phyloP scores from a whole-genome alignment of 2,329 filamentous ascomycete species.

The Colletotrichum somersetense region DNA sequence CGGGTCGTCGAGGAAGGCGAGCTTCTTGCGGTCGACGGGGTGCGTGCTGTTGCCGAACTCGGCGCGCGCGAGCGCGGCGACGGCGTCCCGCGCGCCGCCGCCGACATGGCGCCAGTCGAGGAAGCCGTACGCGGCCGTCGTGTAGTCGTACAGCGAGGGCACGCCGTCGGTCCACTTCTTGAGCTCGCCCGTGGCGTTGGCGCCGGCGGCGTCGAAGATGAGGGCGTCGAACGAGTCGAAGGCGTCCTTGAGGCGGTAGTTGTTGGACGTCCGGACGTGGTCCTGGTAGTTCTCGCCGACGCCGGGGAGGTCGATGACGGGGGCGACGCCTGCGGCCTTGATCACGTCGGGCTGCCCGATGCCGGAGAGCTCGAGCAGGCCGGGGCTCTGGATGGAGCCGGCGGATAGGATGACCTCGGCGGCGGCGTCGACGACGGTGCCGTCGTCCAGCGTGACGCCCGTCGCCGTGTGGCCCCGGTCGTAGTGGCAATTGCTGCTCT shows the following conservation, averaged over 20 bases:
- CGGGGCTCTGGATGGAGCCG: slow-evolving; percentile 39
- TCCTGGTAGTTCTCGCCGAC: slow-evolving; percentile 65
- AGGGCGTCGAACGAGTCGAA: slow-evolving; percentile 49
- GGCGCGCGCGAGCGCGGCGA: slow-evolving; percentile 50
- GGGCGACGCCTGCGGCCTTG: slow-evolving; percentile 52
- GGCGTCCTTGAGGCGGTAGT: slow-evolving; percentile 47
- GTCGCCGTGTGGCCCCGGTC: not conserved
- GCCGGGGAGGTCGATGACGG: slow-evolving; percentile 56
- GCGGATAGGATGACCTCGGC: slow-evolving; percentile 38
- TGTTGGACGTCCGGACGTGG: slow-evolving; percentile 52
- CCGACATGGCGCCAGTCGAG: slow-evolving; percentile 55
- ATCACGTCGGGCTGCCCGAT: slow-evolving; percentile 52
- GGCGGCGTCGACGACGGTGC: slow-evolving; percentile 14
- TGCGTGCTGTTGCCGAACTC: slow-evolving; percentile 47
- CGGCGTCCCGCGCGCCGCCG: slow-evolving; percentile 46
- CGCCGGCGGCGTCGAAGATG: slow-evolving; percentile 43
- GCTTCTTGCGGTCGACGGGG: slow-evolving; percentile 54
- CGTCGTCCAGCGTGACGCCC: slow-evolving; percentile 22
- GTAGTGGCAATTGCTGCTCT: not conserved
- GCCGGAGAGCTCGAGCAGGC: slow-evolving; percentile 52
- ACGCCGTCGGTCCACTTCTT: slow-evolving; percentile 50
- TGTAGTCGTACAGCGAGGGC: slow-evolving; percentile 54
- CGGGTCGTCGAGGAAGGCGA: slow-evolving; percentile 53
- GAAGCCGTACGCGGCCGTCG: slow-evolving; percentile 54
- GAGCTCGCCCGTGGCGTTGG: slow-evolving; percentile 54